Evolutionary conservation across 2,329 filamentous ascomycete genomes (phyloP).

Genomic region (Fonsecaea monophora): DNA sequence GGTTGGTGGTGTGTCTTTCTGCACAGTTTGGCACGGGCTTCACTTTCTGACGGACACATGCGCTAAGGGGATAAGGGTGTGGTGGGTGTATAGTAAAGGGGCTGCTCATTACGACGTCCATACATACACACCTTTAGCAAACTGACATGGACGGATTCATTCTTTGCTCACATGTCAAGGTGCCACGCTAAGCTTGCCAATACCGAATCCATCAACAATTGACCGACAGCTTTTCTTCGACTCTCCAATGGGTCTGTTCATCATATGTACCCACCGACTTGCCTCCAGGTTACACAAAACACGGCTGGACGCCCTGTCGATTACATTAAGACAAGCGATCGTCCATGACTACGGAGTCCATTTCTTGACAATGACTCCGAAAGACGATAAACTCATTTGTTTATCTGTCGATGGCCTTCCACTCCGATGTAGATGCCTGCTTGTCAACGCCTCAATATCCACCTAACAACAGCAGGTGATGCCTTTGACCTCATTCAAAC

Average conservation of each 20-base stretch:
- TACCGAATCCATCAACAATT: background rate
- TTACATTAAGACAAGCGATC: background rate
- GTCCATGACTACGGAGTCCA: background rate
- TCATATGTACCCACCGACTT: background rate
- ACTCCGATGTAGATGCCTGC: background rate
- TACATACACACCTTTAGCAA: background rate
- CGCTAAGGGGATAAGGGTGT: too few species aligned
- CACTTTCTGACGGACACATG: too few species aligned
- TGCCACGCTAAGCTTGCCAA: background rate
- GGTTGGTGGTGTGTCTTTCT: too few species aligned
- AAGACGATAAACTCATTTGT: background rate
- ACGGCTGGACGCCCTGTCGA: background rate
- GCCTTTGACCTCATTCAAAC: slow-evolving; percentile 41
- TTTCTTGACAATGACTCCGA: slow-evolving; percentile 2
- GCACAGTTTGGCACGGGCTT: too few species aligned
- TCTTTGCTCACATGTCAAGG: background rate
- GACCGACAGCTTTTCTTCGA: background rate
- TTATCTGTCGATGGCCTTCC: slow-evolving; percentile 26
- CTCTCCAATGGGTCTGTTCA: background rate
- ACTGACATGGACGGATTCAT: background rate
- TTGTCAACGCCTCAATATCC: background rate
- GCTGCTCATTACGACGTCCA: too few species aligned
- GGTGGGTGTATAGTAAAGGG: too few species aligned
- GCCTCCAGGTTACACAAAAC: background rate
- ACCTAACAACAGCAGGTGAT: slow-evolving; percentile 26